A percentile compares a stretch with the other conserved stretches of the same genome.
Conservation (phyloP, 1,284 basidiomycete genomes). For the Omphalotus olearius region DNA sequence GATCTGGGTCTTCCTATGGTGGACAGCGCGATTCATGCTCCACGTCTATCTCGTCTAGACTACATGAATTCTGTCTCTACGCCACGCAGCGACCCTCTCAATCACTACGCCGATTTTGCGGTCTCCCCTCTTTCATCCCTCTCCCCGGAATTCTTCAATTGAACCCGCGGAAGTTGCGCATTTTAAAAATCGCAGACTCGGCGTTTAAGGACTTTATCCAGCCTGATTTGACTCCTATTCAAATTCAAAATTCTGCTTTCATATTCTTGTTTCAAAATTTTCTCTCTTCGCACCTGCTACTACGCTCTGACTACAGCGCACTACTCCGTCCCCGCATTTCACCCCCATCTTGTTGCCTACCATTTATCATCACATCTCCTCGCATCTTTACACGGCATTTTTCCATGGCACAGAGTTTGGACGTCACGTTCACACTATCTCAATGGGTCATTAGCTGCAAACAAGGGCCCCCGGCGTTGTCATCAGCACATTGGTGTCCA, state of each 20-base stretch:
- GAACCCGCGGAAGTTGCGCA: slow-evolving; percentile 13
- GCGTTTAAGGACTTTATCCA: neutral
- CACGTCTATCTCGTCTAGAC: neutral
- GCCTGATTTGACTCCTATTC: neutral
- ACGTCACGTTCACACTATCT: slow-evolving; percentile 1
- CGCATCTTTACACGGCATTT: slow-evolving; percentile 31
- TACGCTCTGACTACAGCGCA: neutral
- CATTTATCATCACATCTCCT: slow-evolving; percentile 18
- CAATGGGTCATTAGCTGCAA: slow-evolving; percentile 15
- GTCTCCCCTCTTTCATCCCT: slow-evolving; percentile 46
- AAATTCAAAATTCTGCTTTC: slow-evolving; percentile 1
- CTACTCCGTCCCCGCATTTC: slow-evolving; percentile 5
- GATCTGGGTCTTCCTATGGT: slow-evolving; percentile 22
- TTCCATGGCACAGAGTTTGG: slow-evolving; percentile 18
- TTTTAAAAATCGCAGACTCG: slow-evolving; percentile 2
- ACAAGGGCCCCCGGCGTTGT: neutral
- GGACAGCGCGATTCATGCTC: slow-evolving; percentile 4
- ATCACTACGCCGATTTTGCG: slow-evolving; percentile 45
- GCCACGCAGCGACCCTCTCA: slow-evolving; percentile 5
- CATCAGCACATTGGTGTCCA: slow-evolving; percentile 12
- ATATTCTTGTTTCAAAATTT: slow-evolving; percentile 4
- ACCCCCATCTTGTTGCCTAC: neutral
- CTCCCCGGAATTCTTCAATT: slow-evolving; percentile 43
- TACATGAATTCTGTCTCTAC: slow-evolving; percentile 22
- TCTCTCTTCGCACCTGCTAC: neutral